Evolutionary conservation across 768 basidiomycete species (phyloP).

Genomic region (Suillus paluster): DNA sequence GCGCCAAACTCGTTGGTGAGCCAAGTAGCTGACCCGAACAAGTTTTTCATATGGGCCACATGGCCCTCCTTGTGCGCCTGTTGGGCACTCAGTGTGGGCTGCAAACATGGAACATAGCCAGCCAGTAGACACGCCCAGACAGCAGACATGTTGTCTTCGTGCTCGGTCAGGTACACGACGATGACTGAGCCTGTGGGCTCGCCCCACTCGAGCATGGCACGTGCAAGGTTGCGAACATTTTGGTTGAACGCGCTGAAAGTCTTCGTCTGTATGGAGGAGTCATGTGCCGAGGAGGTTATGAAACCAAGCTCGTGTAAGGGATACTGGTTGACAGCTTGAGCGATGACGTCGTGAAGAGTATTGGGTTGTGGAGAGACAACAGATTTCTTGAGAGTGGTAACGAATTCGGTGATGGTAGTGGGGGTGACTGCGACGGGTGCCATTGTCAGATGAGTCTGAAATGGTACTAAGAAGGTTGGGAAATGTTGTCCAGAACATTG

Average conservation of each 20-base stretch:
- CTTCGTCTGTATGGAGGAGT: constrained; percentile 32
- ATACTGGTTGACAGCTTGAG: constrained; percentile 24
- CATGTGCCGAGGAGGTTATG: constrained; percentile 32
- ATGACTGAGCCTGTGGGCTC: constrained; percentile 31
- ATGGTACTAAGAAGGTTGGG: not conserved
- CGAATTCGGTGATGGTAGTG: constrained; percentile 13
- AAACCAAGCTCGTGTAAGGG: constrained; percentile 31
- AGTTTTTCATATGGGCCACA: constrained; percentile 31
- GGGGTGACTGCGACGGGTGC: constrained; percentile 19
- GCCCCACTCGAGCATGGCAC: constrained; percentile 26
- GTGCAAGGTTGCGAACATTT: constrained; percentile 21
- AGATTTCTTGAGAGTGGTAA: constrained; percentile 4
- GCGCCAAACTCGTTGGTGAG: constrained; percentile 32
- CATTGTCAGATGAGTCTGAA: constrained; percentile 9
- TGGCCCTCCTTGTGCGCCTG: constrained; percentile 36
- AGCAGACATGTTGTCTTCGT: constrained; percentile 38
- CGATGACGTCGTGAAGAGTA: constrained; percentile 28
- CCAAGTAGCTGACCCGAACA: constrained; percentile 36
- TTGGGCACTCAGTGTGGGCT: constrained; percentile 37
- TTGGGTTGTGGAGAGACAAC: constrained; percentile 1
- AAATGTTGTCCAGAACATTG: constrained; percentile 9
- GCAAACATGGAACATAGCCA: constrained; percentile 35
- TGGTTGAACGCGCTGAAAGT: constrained; percentile 26
- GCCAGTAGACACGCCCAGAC: constrained; percentile 37
- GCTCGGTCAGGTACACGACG: constrained; percentile 35